Conservation (phyloP, 495 filamentous ascomycete genomes). For the Penicillium manginii region DNA sequence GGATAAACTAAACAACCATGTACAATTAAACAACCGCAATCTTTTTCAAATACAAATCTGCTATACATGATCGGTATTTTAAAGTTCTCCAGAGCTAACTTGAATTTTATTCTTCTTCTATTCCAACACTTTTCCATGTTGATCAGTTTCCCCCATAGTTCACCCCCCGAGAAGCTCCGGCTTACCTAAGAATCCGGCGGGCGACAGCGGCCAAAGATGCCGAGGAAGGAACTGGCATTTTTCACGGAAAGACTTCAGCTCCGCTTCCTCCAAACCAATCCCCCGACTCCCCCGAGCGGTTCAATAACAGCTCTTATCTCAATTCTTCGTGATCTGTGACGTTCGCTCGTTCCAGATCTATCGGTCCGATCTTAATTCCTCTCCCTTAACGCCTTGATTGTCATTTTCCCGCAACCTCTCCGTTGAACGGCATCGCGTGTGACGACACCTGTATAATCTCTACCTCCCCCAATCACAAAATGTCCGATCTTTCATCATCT, state of each 20-base stretch:
- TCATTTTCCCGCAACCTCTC: constrained; percentile 16
- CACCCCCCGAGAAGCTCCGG: constrained; percentile 8
- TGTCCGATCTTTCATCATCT: constrained; percentile 54
- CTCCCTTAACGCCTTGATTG: constrained; percentile 20
- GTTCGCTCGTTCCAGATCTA: constrained; percentile 33
- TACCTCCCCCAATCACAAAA: constrained; percentile 31
- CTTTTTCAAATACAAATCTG: no score
- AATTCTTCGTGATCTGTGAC: constrained; percentile 19
- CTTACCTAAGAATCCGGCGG: constrained; percentile 34
- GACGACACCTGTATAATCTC: constrained; percentile 28
- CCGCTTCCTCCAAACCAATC: constrained; percentile 23
- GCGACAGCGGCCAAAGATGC: constrained; percentile 40
- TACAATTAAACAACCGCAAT: no score
- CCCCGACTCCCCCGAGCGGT: constrained; percentile 28
- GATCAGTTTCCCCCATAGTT: background rate
- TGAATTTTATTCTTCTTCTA: no score
- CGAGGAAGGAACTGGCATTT: constrained; percentile 35
- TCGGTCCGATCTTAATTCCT: constrained; percentile 42
- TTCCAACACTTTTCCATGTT: background rate
- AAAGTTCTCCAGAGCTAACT: no score
- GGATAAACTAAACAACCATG: constrained; percentile 15
- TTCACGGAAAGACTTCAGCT: constrained; percentile 36
- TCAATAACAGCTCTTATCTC: constrained; percentile 27
- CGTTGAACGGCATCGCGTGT: constrained; percentile 33
- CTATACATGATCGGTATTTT: no score